A percentile compares a stretch with the other conserved stretches of the same genome.
phyloP scores from a whole-genome alignment of 371 early-diverging fungal genomes.

The Haplosporangium sp. region DNA sequence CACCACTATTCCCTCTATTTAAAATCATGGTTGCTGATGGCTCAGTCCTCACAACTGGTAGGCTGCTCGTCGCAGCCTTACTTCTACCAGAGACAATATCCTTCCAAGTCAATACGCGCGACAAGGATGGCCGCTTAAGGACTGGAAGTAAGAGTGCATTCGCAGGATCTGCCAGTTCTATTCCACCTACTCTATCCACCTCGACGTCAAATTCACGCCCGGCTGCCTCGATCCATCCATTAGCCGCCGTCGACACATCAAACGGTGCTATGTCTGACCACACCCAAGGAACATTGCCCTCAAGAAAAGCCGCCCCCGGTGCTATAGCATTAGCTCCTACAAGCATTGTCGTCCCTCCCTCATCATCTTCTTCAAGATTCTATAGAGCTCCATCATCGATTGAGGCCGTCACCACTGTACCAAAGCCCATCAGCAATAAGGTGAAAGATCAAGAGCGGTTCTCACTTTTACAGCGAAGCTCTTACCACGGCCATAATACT shows the following conservation, averaged over 20 bases:
- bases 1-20: neutral
- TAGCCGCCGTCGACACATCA: constrained; percentile 41
- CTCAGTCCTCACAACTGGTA: constrained; percentile 22
- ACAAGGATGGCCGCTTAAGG: constrained; percentile 44
- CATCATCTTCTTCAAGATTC: constrained; percentile 31
- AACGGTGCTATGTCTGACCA: constrained; percentile 46
- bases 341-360: constrained; percentile 19
- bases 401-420: constrained; percentile 31
- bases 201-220: constrained; percentile 8
- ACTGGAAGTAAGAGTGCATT: constrained; percentile 1
- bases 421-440: constrained; percentile 42
- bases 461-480: constrained; percentile 20
- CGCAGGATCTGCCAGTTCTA: neutral
- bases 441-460: constrained; percentile 36
- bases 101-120: constrained; percentile 46
- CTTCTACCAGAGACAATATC: constrained; percentile 52
- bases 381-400: constrained; percentile 15
- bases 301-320: neutral
- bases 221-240: constrained; percentile 20
- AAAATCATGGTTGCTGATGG: constrained; percentile 26
- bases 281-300: constrained; percentile 3
- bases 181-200: neutral
- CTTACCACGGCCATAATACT: constrained; percentile 26
- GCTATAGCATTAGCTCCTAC: constrained; percentile 19
- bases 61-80: constrained; percentile 43